Conservation (phyloP, 345 rosid genomes). For the Moricandia arvensis region DNA sequence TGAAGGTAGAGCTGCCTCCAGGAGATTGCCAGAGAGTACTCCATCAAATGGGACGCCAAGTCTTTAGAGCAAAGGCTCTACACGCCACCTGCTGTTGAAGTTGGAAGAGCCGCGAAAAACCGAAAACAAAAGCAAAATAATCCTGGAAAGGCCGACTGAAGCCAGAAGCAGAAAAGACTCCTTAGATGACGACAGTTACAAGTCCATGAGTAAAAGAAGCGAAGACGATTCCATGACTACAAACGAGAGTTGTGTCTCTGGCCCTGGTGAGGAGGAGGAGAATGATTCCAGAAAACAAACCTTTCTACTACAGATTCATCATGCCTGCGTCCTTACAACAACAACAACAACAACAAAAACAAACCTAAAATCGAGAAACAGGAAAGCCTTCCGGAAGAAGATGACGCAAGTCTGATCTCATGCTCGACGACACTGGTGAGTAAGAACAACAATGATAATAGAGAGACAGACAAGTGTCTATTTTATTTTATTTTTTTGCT, state of each 20-base stretch:
- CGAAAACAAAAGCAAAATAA: not conserved
- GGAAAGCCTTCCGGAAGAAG: constrained; percentile 34
- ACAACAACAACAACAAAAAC: constrained; percentile 40
- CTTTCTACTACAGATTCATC: constrained; percentile 38
- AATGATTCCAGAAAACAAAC: constrained; percentile 47
- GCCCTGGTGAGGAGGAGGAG: constrained; percentile 40
- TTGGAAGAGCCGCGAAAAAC: not conserved
- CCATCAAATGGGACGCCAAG: constrained; percentile 67
- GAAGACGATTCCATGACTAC: constrained; percentile 44
- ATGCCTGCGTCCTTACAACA: constrained; percentile 61
- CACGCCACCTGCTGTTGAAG: constrained; percentile 10
- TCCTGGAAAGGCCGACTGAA: not conserved
- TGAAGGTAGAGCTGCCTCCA: constrained; percentile 59
- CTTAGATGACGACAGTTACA: constrained; percentile 11
- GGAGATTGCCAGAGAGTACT: constrained; percentile 57
- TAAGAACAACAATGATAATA: not conserved
- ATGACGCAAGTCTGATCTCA: constrained; percentile 9
- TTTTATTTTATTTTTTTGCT: too few species aligned
- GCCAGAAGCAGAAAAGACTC: constrained; percentile 26
- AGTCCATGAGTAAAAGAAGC: constrained; percentile 39
- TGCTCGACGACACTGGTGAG: constrained; percentile 19
- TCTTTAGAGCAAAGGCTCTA: constrained; percentile 58
- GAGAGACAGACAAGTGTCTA: not conserved
- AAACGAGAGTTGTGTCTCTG: constrained; percentile 39
- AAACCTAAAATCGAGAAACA: constrained; percentile 37